These are phyloP conservation scores for Quercus phellos DNA, from an alignment of 331 rosid genomes.

Conservation along the genomic window DNA sequence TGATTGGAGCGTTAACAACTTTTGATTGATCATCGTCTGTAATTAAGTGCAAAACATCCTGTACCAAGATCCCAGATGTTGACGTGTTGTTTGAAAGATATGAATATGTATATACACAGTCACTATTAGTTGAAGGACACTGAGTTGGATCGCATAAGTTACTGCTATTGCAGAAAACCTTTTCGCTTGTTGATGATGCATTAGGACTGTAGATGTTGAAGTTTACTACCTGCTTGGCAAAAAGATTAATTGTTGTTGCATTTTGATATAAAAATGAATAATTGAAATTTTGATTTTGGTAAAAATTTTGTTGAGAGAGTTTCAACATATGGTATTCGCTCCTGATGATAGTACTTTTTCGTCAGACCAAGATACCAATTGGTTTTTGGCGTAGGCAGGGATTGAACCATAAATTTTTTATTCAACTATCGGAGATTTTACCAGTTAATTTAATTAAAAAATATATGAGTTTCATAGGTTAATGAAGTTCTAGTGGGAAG, in stretches of 20 bases:
- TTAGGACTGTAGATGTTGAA: conserved; percentile 57
- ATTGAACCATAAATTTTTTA: too few species aligned
- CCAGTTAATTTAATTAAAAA: too few species aligned
- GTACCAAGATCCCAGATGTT: conserved; percentile 69
- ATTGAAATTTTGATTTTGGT: neutral
- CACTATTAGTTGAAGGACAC: conserved; percentile 47
- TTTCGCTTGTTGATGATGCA: conserved; percentile 59
- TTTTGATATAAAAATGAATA: conserved; percentile 1
- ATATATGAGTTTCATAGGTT: too few species aligned
- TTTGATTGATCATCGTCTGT: conserved; percentile 43
- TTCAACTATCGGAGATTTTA: too few species aligned
- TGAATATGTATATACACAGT: conserved; percentile 45
- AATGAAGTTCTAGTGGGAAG: too few species aligned
- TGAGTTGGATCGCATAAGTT: conserved; percentile 30
- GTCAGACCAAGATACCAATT: too few species aligned
- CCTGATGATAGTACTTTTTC: too few species aligned
- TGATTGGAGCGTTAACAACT: conserved; percentile 31
- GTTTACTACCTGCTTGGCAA: conserved; percentile 29
- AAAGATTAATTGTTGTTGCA: conserved; percentile 24
- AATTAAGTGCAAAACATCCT: conserved; percentile 68
- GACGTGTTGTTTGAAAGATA: conserved; percentile 63
- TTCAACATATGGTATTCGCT: too few species aligned
- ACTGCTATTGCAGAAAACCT: conserved; percentile 53
- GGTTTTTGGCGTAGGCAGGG: too few species aligned
- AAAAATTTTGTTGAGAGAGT: too few species aligned